Conservation (phyloP, 2,329 filamentous ascomycete genomes). For the Colletotrichum tanaceti region DNA sequence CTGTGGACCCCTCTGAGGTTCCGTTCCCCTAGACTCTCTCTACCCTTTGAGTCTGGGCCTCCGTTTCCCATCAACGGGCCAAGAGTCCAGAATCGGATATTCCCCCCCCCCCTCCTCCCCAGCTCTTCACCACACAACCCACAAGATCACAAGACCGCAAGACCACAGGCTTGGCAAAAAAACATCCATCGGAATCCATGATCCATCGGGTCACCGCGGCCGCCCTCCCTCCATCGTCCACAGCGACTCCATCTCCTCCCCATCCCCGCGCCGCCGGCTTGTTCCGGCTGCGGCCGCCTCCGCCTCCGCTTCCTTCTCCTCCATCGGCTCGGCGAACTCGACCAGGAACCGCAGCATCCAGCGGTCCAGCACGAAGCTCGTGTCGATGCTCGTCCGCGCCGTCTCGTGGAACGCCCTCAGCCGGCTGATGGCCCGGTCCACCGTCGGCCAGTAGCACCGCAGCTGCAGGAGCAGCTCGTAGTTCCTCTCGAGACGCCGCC, state of each 20-base stretch:
- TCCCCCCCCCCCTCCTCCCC: too few species aligned
- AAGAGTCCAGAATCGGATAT: slow-evolving; percentile 32
- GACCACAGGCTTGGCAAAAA: too few species aligned
- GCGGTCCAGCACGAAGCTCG: slow-evolving; percentile 53
- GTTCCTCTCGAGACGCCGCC: slow-evolving; percentile 54
- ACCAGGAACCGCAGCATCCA: slow-evolving; percentile 56
- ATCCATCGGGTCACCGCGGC: slow-evolving; percentile 26
- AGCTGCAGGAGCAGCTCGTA: slow-evolving; percentile 57
- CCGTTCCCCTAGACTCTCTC: too few species aligned
- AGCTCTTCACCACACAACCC: slow-evolving; percentile 30
- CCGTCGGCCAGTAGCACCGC: slow-evolving; percentile 54
- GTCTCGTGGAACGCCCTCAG: slow-evolving; percentile 56
- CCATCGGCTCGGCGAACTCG: slow-evolving; percentile 48
- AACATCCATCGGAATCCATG: too few species aligned
- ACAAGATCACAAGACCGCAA: background rate
- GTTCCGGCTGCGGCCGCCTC: slow-evolving; percentile 37
- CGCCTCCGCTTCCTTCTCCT: slow-evolving; percentile 47
- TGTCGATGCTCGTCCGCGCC: slow-evolving; percentile 52
- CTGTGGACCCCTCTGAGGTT: background rate
- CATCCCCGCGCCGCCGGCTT: slow-evolving; percentile 33
- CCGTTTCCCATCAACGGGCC: slow-evolving; percentile 15
- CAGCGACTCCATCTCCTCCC: slow-evolving; percentile 42
- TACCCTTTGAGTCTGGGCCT: too few species aligned
- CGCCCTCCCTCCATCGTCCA: slow-evolving; percentile 39
- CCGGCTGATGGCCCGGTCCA: slow-evolving; percentile 52